Conservation (phyloP, 75 land plant genomes). For the Pseudotsuga menziesii region DNA sequence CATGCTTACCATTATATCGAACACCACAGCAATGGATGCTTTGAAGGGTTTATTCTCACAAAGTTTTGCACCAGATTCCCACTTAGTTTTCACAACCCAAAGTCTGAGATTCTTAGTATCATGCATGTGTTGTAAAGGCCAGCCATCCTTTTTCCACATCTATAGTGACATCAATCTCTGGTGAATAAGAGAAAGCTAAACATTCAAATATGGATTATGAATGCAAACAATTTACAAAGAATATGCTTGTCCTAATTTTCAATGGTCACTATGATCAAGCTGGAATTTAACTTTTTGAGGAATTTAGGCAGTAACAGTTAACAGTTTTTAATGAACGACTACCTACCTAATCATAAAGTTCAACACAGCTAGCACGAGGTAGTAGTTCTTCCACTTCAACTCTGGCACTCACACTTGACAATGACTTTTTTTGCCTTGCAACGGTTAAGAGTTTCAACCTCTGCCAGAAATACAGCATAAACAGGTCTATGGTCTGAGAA, state of each 20-base stretch:
- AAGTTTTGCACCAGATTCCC: not conserved
- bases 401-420: slow-evolving; percentile 48
- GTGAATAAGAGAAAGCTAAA: not conserved
- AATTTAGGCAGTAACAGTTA: not conserved
- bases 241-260: not conserved
- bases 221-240: not conserved
- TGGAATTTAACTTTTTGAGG: not conserved
- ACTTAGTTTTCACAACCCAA: not conserved
- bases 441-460: slow-evolving; percentile 66
- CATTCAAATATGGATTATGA: not conserved
- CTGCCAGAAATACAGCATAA: slow-evolving; percentile 65
- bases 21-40: not conserved
- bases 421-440: slow-evolving; percentile 40
- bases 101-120: not conserved
- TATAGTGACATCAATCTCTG: not conserved
- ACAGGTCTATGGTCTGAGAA: slow-evolving; percentile 97
- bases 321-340: not conserved
- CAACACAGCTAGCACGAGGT: slow-evolving; percentile 17
- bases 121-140: not conserved
- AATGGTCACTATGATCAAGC: too few relatives aligned
- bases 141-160: not conserved
- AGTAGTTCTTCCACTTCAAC: slow-evolving; percentile 66
- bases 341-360: not conserved
- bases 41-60: not conserved
- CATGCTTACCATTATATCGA: not conserved